A percentile compares a stretch with the other conserved stretches of the same genome.
Conservation (phyloP, 495 filamentous ascomycete species). For the Rhypophila decipiens region DNA sequence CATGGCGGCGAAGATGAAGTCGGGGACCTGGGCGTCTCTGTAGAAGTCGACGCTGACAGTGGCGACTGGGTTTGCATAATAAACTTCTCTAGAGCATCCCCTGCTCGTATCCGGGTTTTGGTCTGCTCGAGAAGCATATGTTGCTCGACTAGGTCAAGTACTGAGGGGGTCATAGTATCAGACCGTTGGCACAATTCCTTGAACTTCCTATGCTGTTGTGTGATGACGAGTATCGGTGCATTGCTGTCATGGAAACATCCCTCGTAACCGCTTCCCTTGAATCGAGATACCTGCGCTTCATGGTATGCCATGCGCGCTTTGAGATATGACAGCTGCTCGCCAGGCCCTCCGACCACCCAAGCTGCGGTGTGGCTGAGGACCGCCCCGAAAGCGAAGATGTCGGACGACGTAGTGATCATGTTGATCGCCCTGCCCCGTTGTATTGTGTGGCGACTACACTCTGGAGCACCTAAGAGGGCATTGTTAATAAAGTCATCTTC, state of each 20-base stretch:
- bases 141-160: constrained; percentile 18
- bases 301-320: constrained; percentile 23
- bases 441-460: constrained; percentile 16
- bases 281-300: constrained; percentile 3
- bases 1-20: background rate
- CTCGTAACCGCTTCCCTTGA: constrained; percentile 18
- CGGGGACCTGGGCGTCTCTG: background rate
- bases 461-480: constrained; percentile 1
- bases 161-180: constrained; percentile 19
- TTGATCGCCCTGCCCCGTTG: constrained; percentile 30
- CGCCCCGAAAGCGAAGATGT: constrained; percentile 44
- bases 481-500: background rate
- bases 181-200: background rate
- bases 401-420: constrained; percentile 23
- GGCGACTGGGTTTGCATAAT: background rate
- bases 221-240: constrained; percentile 23
- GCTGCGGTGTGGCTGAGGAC: constrained; percentile 39
- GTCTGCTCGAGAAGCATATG: constrained; percentile 12
- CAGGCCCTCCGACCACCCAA: constrained; percentile 31
- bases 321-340: constrained; percentile 29
- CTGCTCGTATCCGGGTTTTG: background rate
- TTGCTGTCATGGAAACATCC: constrained; percentile 41
- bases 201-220: constrained; percentile 20
- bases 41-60: background rate
- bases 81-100: constrained; percentile 3